phyloP scores from a whole-genome alignment of 2,329 filamentous ascomycete species.

The Teratosphaeria destructans region DNA sequence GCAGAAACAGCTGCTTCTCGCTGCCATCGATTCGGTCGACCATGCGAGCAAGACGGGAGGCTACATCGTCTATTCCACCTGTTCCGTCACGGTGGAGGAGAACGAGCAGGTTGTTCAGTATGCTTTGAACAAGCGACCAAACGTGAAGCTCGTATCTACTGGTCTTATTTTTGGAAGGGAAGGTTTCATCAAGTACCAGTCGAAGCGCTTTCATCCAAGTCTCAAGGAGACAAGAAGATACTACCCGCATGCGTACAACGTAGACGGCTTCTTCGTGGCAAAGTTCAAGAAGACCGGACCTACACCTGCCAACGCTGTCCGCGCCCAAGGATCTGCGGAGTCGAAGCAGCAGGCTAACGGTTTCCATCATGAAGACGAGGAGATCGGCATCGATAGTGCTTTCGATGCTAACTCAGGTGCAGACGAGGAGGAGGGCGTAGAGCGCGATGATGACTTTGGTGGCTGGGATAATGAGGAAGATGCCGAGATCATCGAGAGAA shows the following conservation, averaged over 20 bases:
- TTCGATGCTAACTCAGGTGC: conserved; percentile 45
- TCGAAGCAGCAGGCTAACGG: conserved; percentile 20
- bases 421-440: conserved; percentile 37
- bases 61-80: conserved; percentile 94
- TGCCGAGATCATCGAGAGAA: conserved; percentile 36
- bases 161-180: conserved; percentile 83
- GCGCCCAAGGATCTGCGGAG: conserved; percentile 26
- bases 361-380: conserved; percentile 16
- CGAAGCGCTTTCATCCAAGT: conserved; percentile 80
- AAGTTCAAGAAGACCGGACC: conserved; percentile 91
- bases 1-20: conserved; percentile 86
- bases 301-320: conserved; percentile 51
- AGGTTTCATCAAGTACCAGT: conserved; percentile 81
- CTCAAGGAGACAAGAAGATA: conserved; percentile 76
- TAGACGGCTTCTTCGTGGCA: conserved; percentile 96
- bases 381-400: conserved; percentile 46
- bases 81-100: conserved; percentile 87
- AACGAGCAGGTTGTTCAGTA: conserved; percentile 93
- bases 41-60: conserved; percentile 86
- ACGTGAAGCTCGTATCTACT: conserved; percentile 86
- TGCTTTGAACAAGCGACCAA: conserved; percentile 79
- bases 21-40: conserved; percentile 90
- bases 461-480: conserved; percentile 44
- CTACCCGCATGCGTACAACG: conserved; percentile 87
- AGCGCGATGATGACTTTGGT: conserved; percentile 34